These are phyloP conservation scores for Pseudophaeomoniella oleicola DNA, from an alignment of 2,329 filamentous ascomycete genomes.

Conservation along the genomic window DNA sequence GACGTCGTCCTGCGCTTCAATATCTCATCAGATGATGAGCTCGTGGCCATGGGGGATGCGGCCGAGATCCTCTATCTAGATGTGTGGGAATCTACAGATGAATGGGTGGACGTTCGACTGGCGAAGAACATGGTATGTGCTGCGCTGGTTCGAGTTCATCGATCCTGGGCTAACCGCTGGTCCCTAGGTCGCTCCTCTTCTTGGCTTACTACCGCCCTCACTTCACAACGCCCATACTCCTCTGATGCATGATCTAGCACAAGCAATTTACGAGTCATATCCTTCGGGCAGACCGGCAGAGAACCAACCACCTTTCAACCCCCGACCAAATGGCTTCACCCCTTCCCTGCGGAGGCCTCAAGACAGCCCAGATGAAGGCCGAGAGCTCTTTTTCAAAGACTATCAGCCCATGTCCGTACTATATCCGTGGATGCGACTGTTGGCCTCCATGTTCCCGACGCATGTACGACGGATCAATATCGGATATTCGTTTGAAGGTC, in stretches of 20 bases:
- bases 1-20: conserved; percentile 87
- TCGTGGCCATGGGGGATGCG: conserved; percentile 56
- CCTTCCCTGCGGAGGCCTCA: conserved; percentile 11
- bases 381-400: conserved; percentile 78
- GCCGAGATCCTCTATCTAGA: conserved; percentile 67
- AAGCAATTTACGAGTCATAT: conserved; percentile 63
- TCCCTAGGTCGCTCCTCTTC: conserved; percentile 49
- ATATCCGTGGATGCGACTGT: conserved; percentile 77
- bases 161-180: conserved; percentile 5
- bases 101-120: conserved; percentile 75
- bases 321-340: conserved; percentile 16
- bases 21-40: conserved; percentile 53
- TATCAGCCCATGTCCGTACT: conserved; percentile 83
- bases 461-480: conserved; percentile 61
- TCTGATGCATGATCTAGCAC: conserved; percentile 66
- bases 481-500: conserved; percentile 76
- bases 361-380: conserved; percentile 20
- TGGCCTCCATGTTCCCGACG: conserved; percentile 78
- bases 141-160: not conserved
- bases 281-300: conserved; percentile 27
- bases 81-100: conserved; percentile 70
- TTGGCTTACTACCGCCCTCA: conserved; percentile 62
- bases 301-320: conserved; percentile 2
- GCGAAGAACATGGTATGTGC: conserved; percentile 54
- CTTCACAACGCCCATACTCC: conserved; percentile 58